Conservation (phyloP, 371 early-diverging fungal genomes). For the Dinochytrium kinnereticum region DNA sequence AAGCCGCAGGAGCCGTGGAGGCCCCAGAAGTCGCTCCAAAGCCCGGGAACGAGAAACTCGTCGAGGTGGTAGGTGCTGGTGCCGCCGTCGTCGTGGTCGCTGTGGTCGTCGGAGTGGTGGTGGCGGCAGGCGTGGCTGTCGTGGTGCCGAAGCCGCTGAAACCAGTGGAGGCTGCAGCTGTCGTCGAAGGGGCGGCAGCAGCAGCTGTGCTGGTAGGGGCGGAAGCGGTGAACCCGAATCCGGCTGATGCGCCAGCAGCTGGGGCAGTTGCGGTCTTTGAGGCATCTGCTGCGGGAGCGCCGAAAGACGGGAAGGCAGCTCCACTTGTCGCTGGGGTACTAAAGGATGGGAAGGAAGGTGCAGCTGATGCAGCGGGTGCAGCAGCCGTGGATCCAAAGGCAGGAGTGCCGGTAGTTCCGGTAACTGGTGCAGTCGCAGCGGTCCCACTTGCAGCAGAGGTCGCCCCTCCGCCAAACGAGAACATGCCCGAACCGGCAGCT, state of each 20-base stretch:
- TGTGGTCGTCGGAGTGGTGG: constrained; percentile 10
- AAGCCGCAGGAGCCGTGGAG: constrained; percentile 29
- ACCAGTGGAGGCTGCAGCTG: too few relatives aligned
- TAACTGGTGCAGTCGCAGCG: background rate
- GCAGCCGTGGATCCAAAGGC: background rate
- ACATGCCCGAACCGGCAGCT: constrained; percentile 32
- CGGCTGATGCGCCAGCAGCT: constrained; percentile 13
- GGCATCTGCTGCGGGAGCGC: constrained; percentile 35
- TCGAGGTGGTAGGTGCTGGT: background rate
- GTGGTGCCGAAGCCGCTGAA: background rate
- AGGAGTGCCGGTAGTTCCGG: constrained; percentile 14
- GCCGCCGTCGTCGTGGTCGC: constrained; percentile 16
- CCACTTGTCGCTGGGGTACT: constrained; percentile 11
- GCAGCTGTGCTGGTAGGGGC: constrained; percentile 40
- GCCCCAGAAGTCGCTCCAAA: constrained; percentile 19
- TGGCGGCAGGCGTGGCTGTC: background rate
- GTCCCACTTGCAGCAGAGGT: constrained; percentile 15
- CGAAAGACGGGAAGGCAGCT: constrained; percentile 17
- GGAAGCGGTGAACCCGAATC: constrained; percentile 24
- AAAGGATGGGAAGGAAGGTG: constrained; percentile 1
- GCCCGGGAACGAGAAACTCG: background rate
- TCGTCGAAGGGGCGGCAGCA: constrained; percentile 27
- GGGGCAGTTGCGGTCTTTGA: constrained; percentile 25
- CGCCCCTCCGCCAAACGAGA: constrained; percentile 23
- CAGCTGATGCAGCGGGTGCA: constrained; percentile 18